Evolutionary conservation across 2,329 filamentous ascomycete species (phyloP).

Genomic region (Venturiaceae sp.): DNA sequence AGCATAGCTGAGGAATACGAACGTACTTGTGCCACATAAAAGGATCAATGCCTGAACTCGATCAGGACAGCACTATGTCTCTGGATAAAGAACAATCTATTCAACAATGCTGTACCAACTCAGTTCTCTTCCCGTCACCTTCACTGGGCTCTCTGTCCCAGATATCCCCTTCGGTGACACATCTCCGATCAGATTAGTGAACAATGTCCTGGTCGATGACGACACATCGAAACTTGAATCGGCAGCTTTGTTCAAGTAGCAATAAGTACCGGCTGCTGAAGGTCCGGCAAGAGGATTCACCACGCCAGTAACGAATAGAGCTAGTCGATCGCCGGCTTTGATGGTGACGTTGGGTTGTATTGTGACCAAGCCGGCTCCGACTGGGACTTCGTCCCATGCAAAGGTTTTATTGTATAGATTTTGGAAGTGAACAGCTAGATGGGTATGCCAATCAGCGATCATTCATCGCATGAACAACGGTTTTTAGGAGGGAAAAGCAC

Average conservation of each 20-base stretch:
- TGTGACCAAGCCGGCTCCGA: neutral
- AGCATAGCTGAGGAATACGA: too few relatives aligned
- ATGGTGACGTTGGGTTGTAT: constrained; percentile 3
- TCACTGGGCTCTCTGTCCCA: neutral
- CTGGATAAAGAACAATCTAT: too few relatives aligned
- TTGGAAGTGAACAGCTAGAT: neutral
- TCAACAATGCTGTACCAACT: constrained; percentile 3
- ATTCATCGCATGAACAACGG: neutral
- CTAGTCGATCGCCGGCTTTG: neutral
- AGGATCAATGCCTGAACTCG: too few relatives aligned
- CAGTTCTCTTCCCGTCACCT: constrained; percentile 3
- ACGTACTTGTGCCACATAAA: too few relatives aligned
- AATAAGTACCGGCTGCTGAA: neutral
- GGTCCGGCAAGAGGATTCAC: neutral
- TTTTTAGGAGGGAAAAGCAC: neutral
- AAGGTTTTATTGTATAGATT: constrained; percentile 3
- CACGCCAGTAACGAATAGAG: neutral
- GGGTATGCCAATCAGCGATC: neutral
- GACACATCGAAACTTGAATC: neutral
- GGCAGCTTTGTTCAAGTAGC: constrained; percentile 3
- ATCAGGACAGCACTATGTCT: too few relatives aligned
- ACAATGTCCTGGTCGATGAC: neutral
- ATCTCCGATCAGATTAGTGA: constrained; percentile 3
- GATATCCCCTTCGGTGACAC: neutral
- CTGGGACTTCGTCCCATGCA: constrained; percentile 1